Evolutionary conservation across 306 rosid species (phyloP).

Genomic region (Biancaea sappan): DNA sequence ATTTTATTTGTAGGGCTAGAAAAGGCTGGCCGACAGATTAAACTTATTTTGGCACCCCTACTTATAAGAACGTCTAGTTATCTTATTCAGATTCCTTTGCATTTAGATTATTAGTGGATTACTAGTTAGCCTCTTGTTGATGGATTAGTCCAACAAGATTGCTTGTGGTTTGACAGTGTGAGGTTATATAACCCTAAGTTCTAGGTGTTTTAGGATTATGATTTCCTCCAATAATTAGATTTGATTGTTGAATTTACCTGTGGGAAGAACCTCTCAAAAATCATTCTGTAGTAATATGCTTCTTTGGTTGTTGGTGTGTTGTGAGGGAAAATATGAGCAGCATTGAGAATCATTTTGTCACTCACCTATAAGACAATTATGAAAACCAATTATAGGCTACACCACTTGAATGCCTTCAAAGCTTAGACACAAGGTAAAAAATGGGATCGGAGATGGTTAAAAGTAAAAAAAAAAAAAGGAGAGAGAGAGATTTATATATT

Average conservation of each 20-base stretch:
- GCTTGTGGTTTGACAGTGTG: too few species aligned
- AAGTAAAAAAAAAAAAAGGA: too few species aligned
- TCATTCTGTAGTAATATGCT: slow-evolving; percentile 91
- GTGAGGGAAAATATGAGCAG: slow-evolving; percentile 75
- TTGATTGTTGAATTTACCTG: slow-evolving; percentile 54
- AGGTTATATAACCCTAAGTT: too few species aligned
- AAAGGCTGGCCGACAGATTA: too few species aligned
- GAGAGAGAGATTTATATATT: background rate
- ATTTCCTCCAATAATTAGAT: background rate
- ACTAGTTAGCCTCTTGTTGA: too few species aligned
- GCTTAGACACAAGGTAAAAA: background rate
- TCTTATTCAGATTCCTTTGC: too few species aligned
- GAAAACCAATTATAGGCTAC: slow-evolving; percentile 22
- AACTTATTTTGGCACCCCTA: too few species aligned
- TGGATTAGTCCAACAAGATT: too few species aligned
- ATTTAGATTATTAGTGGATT: too few species aligned
- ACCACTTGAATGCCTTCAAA: background rate
- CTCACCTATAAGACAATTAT: slow-evolving; percentile 56
- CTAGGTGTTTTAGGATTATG: background rate
- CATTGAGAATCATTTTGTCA: slow-evolving; percentile 84
- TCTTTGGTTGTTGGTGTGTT: slow-evolving; percentile 91
- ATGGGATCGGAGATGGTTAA: background rate
- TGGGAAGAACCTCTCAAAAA: slow-evolving; percentile 94
- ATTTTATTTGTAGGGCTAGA: too few species aligned
- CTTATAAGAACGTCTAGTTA: too few species aligned